Percentiles rank a stretch among this genome's conserved stretches.
Conservation (phyloP, 2,329 filamentous ascomycete genomes). For the Monilinia fructicola region DNA sequence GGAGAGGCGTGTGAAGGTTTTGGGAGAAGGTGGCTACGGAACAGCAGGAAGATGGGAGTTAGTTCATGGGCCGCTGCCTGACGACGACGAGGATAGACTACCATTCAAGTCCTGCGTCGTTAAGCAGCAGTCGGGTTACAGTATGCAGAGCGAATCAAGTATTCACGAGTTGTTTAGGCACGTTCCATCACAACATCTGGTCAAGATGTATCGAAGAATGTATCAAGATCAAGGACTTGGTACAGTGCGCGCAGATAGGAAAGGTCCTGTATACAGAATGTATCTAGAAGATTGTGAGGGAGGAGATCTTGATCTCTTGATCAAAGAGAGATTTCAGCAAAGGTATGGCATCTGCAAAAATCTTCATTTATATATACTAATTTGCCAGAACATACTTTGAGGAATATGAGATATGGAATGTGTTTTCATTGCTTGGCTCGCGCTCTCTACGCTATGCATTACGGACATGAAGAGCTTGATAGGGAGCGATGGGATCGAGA, state of each 20-base stretch:
- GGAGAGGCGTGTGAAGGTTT: not conserved
- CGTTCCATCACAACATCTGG: not conserved
- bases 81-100: not conserved
- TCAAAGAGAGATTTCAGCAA: not conserved
- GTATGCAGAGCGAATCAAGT: not conserved
- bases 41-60: constrained; percentile 8
- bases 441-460: constrained; percentile 10
- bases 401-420: constrained; percentile 8
- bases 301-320: not conserved
- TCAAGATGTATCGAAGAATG: constrained; percentile 13
- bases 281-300: not conserved
- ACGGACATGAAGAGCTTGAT: not conserved
- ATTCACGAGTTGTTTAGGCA: not conserved
- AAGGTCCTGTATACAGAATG: not conserved
- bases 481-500: constrained; percentile 13
- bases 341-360: not conserved
- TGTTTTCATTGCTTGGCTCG: constrained; percentile 14
- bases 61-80: not conserved
- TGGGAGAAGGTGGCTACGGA: constrained; percentile 6
- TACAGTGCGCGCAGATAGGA: not conserved
- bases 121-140: not conserved
- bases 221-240: not conserved
- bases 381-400: not conserved
- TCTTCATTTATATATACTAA: not conserved
- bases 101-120: not conserved